A percentile compares a stretch with the other conserved stretches of the same genome.
Evolutionary conservation across 2,329 filamentous ascomycete genomes (phyloP).

Genomic region (Fusarium humuli): DNA sequence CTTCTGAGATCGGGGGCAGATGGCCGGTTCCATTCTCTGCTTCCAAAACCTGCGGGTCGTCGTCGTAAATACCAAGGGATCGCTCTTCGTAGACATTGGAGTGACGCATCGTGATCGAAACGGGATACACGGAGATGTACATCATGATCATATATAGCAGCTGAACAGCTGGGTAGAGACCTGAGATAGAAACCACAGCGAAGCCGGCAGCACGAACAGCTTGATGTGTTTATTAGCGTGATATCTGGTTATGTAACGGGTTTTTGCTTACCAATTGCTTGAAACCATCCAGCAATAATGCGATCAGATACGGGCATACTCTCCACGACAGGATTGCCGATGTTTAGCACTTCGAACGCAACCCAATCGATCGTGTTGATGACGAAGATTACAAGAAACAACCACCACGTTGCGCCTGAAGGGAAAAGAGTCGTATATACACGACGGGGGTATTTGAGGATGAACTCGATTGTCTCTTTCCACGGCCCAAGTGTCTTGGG

Average conservation of each 20-base stretch:
- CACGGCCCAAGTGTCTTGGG: constrained; percentile 53
- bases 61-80: constrained; percentile 69
- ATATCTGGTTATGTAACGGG: not conserved
- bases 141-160: constrained; percentile 73
- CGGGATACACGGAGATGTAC: constrained; percentile 73
- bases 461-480: constrained; percentile 65
- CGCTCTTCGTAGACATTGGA: constrained; percentile 80
- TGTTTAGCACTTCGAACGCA: constrained; percentile 73
- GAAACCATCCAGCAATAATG: constrained; percentile 73
- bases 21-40: constrained; percentile 29
- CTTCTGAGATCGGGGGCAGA: constrained; percentile 48
- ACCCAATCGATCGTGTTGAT: constrained; percentile 74
- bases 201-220: constrained; percentile 75
- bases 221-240: constrained; percentile 33
- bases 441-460: constrained; percentile 66
- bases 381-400: constrained; percentile 69
- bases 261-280: constrained; percentile 62
- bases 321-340: constrained; percentile 68
- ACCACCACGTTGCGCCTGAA: constrained; percentile 72
- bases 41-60: constrained; percentile 48
- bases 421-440: constrained; percentile 75
- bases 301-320: constrained; percentile 64
- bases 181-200: constrained; percentile 71
- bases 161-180: constrained; percentile 67
- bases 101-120: constrained; percentile 73